These are phyloP conservation scores for Aspergillus affinis DNA, from an alignment of 495 filamentous ascomycete genomes.

Conservation along the genomic window DNA sequence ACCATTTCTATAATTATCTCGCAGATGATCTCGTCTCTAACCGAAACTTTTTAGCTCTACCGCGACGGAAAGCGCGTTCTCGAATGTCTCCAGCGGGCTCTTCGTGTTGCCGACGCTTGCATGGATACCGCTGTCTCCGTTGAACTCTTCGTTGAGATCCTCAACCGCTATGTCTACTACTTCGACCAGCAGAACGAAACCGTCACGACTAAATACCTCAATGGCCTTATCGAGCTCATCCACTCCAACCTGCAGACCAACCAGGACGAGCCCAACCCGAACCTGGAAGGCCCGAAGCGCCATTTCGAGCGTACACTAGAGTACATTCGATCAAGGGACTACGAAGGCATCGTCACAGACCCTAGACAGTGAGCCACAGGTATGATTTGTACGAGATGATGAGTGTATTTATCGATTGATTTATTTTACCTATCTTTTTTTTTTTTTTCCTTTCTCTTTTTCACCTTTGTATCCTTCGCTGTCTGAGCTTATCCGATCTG, in stretches of 20 bases:
- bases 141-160: conserved; percentile 95
- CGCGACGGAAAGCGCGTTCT: conserved; percentile 96
- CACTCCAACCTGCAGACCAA: conserved; percentile 90
- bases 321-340: conserved; percentile 86
- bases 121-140: conserved; percentile 99
- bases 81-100: conserved; percentile 91
- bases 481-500: conserved; percentile 9
- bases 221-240: conserved; percentile 96
- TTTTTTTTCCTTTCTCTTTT: conserved; percentile 5
- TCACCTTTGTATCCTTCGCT: background rate
- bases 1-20: background rate
- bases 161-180: conserved; percentile 98
- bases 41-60: conserved; percentile 64
- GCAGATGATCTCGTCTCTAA: background rate
- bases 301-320: conserved; percentile 95
- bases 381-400: conserved; percentile 18
- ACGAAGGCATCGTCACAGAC: conserved; percentile 82
- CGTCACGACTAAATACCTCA: conserved; percentile 96
- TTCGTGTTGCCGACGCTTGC: conserved; percentile 95
- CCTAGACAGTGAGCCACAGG: conserved; percentile 52
- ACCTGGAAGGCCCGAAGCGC: conserved; percentile 79
- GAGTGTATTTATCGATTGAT: conserved; percentile 6
- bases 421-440: conserved; percentile 8
- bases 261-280: conserved; percentile 64
- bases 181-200: conserved; percentile 99